Percentiles rank a stretch among this genome's conserved stretches.
These are phyloP conservation scores for Saposhnikovia divaricata DNA, from an alignment of 129 eudicot genomes.

Conservation along the genomic window DNA sequence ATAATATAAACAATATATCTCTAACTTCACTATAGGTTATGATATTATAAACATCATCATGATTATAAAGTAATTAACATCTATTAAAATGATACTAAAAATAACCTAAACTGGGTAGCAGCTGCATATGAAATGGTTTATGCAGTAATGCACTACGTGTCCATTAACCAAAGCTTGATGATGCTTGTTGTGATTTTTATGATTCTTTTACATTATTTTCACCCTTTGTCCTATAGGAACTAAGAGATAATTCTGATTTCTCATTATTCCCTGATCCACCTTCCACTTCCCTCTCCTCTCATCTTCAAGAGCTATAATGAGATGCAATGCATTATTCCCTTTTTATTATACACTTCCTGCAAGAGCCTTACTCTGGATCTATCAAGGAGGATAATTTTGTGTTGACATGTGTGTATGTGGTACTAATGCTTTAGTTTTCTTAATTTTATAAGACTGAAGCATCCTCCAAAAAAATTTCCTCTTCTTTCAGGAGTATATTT, in stretches of 20 bases:
- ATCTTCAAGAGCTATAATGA: background rate
- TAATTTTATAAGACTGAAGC: no score
- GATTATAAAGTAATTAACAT: background rate
- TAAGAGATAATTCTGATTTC: background rate
- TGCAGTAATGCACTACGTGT: background rate
- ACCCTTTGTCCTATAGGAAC: background rate
- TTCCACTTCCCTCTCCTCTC: background rate
- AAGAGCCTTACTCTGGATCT: background rate
- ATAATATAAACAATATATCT: background rate
- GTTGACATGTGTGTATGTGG: background rate
- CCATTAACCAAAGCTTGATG: background rate
- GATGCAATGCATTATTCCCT: background rate
- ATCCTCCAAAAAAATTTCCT: no score
- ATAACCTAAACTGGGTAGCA: background rate
- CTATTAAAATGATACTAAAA: background rate
- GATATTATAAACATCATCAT: background rate
- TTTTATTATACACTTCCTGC: background rate
- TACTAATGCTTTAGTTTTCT: background rate
- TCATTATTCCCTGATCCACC: background rate
- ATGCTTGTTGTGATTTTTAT: background rate
- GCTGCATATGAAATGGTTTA: background rate
- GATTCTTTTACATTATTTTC: background rate
- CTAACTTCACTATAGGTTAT: background rate
- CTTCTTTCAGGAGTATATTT: slow-evolving; percentile 40
- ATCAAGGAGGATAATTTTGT: background rate